These are phyloP conservation scores for Penicillium oxalicum DNA, from an alignment of 2,329 filamentous ascomycete species.

Conservation along the genomic window DNA sequence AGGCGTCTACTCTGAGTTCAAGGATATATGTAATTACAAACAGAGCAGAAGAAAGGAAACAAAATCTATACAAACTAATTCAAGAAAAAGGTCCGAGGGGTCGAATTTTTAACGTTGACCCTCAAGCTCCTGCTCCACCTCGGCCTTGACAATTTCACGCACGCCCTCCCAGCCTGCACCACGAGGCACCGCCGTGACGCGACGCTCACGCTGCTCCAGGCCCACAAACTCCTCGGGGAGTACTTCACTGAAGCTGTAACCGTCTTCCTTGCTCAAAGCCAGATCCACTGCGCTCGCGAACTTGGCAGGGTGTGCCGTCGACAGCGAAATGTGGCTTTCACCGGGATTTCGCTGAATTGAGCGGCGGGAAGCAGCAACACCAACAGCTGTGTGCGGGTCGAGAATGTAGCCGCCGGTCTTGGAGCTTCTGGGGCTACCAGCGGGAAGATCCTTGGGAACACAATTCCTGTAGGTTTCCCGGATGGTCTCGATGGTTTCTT, in stretches of 20 bases:
- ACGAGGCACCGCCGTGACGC: constrained; percentile 63
- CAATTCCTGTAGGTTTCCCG: constrained; percentile 50
- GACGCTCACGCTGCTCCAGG: constrained; percentile 67
- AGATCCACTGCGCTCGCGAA: constrained; percentile 80
- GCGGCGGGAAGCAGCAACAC: constrained; percentile 67
- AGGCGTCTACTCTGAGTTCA: too few species aligned
- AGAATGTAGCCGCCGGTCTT: constrained; percentile 66
- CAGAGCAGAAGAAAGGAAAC: background rate
- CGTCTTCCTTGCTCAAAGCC: constrained; percentile 64
- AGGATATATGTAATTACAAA: too few species aligned
- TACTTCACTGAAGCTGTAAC: constrained; percentile 72
- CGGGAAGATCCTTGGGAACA: constrained; percentile 44
- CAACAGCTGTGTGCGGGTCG: constrained; percentile 89
- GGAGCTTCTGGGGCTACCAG: constrained; percentile 30
- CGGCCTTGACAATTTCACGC: constrained; percentile 65
- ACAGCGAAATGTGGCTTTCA: constrained; percentile 70
- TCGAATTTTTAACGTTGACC: constrained; percentile 17
- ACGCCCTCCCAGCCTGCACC: constrained; percentile 65
- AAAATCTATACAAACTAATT: background rate
- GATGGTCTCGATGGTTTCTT: constrained; percentile 64
- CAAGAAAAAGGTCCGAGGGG: background rate
- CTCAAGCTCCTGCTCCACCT: constrained; percentile 52
- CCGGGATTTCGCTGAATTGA: constrained; percentile 54
- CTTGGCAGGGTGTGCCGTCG: constrained; percentile 94
- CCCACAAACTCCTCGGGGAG: constrained; percentile 77